Evolutionary conservation across 768 basidiomycete genomes (phyloP).

Genomic region (Rhizopogon sp.): DNA sequence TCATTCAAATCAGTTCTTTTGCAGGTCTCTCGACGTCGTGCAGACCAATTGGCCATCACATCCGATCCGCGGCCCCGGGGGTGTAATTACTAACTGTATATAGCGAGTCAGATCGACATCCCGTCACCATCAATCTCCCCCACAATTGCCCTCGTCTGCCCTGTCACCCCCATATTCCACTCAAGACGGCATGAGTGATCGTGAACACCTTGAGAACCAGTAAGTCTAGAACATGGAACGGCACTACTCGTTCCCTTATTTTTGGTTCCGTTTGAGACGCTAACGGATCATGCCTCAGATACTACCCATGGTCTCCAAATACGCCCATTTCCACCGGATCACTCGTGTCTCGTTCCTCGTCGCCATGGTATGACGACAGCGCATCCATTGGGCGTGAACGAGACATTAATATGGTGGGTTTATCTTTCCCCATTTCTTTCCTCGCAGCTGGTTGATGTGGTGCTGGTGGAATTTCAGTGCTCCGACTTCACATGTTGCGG

Average conservation of each 20-base stretch:
- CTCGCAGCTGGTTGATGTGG: not conserved
- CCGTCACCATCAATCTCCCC: not conserved
- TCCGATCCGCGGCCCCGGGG: not conserved
- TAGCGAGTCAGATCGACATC: not conserved
- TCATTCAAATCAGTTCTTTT: not conserved
- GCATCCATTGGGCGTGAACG: conserved; percentile 10
- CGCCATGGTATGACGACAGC: conserved; percentile 8
- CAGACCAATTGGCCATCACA: not conserved
- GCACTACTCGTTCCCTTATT: not conserved
- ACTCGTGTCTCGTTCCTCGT: not conserved
- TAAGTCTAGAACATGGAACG: not conserved
- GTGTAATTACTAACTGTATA: not conserved
- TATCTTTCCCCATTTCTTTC: not conserved
- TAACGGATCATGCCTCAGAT: not conserved
- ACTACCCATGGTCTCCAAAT: conserved; percentile 1
- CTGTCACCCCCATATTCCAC: not conserved
- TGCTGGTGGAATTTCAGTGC: conserved; percentile 21
- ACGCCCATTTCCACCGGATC: conserved; percentile 1
- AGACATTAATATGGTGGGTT: conserved; percentile 12
- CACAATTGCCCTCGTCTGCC: not conserved
- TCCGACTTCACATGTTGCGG: conserved; percentile 47
- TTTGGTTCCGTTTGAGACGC: not conserved
- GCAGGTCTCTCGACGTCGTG: not conserved
- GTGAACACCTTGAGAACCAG: not conserved
- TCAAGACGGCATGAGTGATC: not conserved